phyloP scores from a whole-genome alignment of 2,329 filamentous ascomycete species.

The Lachnellula subtilissima region DNA sequence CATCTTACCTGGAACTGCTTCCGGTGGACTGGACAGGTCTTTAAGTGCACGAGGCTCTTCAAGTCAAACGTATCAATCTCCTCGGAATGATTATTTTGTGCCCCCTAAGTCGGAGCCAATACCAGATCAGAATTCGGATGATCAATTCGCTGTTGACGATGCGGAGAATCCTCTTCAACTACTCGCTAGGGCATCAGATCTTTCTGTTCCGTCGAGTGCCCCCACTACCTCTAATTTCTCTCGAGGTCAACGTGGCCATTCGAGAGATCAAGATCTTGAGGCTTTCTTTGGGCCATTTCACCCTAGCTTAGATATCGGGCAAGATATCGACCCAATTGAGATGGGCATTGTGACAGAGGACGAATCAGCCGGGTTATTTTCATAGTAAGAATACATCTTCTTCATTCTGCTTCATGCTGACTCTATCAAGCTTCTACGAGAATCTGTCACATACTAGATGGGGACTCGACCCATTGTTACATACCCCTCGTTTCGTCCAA shows the following conservation, averaged over 20 bases:
- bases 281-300: constrained; percentile 63
- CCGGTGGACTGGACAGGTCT: constrained; percentile 13
- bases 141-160: constrained; percentile 61
- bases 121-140: constrained; percentile 33
- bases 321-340: constrained; percentile 64
- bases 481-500: constrained; percentile 61
- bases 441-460: constrained; percentile 69
- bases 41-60: constrained; percentile 1
- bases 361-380: constrained; percentile 60
- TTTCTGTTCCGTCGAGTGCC: constrained; percentile 31
- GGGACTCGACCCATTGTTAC: constrained; percentile 65
- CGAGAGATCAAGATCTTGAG: constrained; percentile 46
- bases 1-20: constrained; percentile 29
- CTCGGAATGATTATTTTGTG: neutral
- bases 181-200: constrained; percentile 66
- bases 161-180: constrained; percentile 72
- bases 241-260: constrained; percentile 22
- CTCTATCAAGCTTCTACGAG: constrained; percentile 56
- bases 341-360: constrained; percentile 62
- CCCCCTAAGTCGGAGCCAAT: neutral
- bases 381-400: constrained; percentile 46
- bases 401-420: neutral
- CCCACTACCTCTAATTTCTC: neutral
- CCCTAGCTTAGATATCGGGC: constrained; percentile 57
- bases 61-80: neutral